phyloP scores from a whole-genome alignment of 2,329 filamentous ascomycete species.

The Colletotrichum sp. region DNA sequence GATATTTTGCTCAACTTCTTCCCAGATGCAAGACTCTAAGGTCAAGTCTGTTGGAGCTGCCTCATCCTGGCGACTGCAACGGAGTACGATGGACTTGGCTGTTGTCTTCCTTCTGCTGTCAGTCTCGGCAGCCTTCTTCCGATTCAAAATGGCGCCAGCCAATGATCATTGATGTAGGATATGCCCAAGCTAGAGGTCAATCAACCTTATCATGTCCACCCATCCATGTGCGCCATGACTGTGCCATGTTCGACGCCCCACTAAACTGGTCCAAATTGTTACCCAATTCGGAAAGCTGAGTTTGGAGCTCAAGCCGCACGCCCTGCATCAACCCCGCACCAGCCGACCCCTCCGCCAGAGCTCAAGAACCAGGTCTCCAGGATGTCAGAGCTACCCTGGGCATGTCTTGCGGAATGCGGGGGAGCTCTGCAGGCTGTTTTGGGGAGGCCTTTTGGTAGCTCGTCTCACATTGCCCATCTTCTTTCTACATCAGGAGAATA shows the following conservation, averaged over 20 bases:
- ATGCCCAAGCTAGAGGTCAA: background rate
- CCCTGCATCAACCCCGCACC: background rate
- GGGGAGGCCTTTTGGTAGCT: background rate
- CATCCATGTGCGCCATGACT: background rate
- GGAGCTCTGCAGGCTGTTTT: background rate
- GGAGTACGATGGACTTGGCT: background rate
- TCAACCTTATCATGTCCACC: background rate
- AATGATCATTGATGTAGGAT: background rate
- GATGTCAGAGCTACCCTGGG: background rate
- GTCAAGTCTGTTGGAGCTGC: background rate
- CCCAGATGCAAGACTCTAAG: background rate
- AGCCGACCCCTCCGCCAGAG: background rate
- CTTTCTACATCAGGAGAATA: background rate
- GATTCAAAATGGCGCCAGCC: background rate
- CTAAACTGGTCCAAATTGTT: background rate
- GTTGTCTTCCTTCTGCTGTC: background rate
- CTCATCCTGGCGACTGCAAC: background rate
- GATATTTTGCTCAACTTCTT: background rate
- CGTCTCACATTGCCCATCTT: background rate
- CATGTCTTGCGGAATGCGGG: background rate
- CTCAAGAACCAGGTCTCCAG: background rate
- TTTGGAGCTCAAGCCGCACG: background rate
- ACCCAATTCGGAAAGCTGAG: background rate
- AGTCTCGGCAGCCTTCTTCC: background rate
- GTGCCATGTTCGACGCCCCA: background rate